A percentile compares a stretch with the other conserved stretches of the same genome.
phyloP scores from a whole-genome alignment of 805 yeast genomes.

The Saturnispora silvae region DNA sequence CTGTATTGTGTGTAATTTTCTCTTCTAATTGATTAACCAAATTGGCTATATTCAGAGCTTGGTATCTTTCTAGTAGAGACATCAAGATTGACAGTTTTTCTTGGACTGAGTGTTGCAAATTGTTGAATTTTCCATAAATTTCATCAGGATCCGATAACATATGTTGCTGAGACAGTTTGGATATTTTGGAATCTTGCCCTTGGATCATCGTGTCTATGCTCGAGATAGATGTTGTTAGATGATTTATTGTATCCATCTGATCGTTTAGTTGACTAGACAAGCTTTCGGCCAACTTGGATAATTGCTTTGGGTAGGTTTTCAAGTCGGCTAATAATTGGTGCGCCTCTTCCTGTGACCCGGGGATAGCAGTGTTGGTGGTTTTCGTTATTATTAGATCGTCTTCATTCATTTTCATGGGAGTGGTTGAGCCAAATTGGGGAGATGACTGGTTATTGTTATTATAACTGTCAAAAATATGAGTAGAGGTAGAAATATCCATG shows the following conservation, averaged over 20 bases:
- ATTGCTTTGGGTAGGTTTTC: constrained; percentile 4
- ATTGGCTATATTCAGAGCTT: constrained; percentile 49
- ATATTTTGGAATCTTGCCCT: constrained; percentile 11
- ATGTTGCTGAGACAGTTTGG: constrained; percentile 1
- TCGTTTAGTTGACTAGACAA: constrained; percentile 2
- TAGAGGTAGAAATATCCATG: not conserved
- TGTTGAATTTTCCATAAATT: constrained; percentile 1
- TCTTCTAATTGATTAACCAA: constrained; percentile 44
- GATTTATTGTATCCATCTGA: constrained; percentile 4
- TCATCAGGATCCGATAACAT: constrained; percentile 1
- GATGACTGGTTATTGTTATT: not conserved
- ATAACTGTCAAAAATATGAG: not conserved
- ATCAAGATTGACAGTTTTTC: constrained; percentile 28
- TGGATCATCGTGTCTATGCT: constrained; percentile 4
- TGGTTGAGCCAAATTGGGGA: too few relatives aligned
- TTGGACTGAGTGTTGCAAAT: constrained; percentile 9
- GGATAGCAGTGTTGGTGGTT: too few relatives aligned
- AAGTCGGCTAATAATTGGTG: not conserved
- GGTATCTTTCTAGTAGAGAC: constrained; percentile 43
- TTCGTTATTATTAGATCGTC: not conserved
- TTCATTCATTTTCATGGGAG: too few relatives aligned
- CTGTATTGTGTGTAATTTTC: too few relatives aligned
- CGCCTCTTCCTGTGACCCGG: too few relatives aligned
- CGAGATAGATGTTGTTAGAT: constrained; percentile 9
- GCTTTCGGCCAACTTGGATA: constrained; percentile 1